Base-by-base conservation (phyloP, 257 asterid species). In the Verbascum thapsus region DNA sequence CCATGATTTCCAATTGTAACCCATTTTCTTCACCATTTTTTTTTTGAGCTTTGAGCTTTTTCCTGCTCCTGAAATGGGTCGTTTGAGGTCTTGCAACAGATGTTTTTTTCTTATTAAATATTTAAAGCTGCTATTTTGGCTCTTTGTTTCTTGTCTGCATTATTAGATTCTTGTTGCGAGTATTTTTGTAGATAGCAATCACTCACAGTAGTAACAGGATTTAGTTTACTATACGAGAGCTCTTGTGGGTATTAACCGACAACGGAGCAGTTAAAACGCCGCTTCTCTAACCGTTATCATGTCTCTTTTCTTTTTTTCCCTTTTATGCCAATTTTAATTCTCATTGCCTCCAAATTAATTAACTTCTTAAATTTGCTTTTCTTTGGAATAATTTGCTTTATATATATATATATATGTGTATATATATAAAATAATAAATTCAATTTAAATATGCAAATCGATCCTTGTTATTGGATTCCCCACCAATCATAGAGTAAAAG, bases 1-100 rank as follows among this genome's bases (percentile, higher is more conserved):
- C 88, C 82, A 76, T 42, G 78, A 75, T 67, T 79, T 79, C 84
- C 79, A 81, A 5, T 70, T 58, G 54, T 66, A 49, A 63, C 23
- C 42, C 80, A 78, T 44, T 69, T 68, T 81, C 75, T 73, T 80
- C 69, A 56, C 71, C 88, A 41, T 75, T 55, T 55, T 52, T 20
- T 56, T 39, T 16, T 15, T n/a, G n/a, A n/a, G 34, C 30, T 61
- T 1, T 51, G 50, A 48, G 43, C 62, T 59, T 18, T 30, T 42
- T 40, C 23, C 35, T 30, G 1, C 44, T 45, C 68, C 35, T 38
- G 17, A 34, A 41, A n/a, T n/a, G n/a, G n/a, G 49, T 30, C 53
- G 32, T 26, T 26, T 26, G 23, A 8, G 18, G 39, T 8, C 15
- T 53, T 43, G 18, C 22, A 22, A 48, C 34, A 53, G n/a, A 8